Evolutionary conservation across 2,329 filamentous ascomycete genomes (phyloP), one percentile per base, ranked within the genome.

Genomic region (Didymella glomerata): DNA sequence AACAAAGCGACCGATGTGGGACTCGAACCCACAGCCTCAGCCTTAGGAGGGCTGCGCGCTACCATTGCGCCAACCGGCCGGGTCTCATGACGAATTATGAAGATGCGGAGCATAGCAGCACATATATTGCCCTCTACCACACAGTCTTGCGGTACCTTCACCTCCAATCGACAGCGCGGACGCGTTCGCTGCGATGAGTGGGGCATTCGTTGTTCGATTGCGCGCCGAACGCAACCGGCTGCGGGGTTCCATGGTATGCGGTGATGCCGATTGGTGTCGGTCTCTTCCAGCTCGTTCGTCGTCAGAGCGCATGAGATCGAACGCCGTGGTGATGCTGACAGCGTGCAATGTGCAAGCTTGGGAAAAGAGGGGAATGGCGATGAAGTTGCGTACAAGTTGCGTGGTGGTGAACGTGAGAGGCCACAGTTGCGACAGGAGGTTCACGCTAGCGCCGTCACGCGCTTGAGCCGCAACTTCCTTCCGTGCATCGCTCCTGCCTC

Each of bases 61-160:
- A 60, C 57, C 57, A 60, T 60, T 60, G 57, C 57, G 57, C 57
- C 57, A 60, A 56, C 57, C 57, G 57, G 57, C 57, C 57, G 32
- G 45, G 41, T 54, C 32, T 54, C 20, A 36, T 51, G 11, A 24
- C 18, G n/a, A 40, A 36, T 6, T 41, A 47, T 50, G 47, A 7
- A 22, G 4, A 20, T 4, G 8, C 0, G 1, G 0, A 5, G 1
- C 1, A 8, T 13, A 27, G 7, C 2, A 41, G 2, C 3, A 11
- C 42, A 27, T 11, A 56, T 45, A 50, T 30, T 18, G 44, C 32
- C 36, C n/a, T 40, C 16, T 4, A 8, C 8, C 3, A n/a, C 3
- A 2, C 1, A 8, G 16, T 20, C 2, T 20, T 2, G 8, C 18
- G n/a, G 18, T 7, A 40, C 18, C 9, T 40, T n/a, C 36, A 4